Evolutionary conservation across 148 eudicot species (phyloP).

Genomic region (Pharnaceum exiguum): DNA sequence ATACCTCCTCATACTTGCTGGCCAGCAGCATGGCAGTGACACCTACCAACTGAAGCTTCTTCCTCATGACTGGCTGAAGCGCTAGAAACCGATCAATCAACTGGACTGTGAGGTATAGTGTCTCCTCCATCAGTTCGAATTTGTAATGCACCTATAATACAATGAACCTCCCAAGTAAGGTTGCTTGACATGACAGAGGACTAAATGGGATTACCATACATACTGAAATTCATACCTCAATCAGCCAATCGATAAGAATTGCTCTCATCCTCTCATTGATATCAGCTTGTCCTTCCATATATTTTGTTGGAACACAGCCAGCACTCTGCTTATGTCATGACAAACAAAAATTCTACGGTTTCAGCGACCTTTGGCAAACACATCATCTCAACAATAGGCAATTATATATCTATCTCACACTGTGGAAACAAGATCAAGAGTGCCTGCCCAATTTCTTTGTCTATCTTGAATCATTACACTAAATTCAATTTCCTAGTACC

Average conservation of each 20-base stretch:
- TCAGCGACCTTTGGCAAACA: neutral
- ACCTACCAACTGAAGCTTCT: constrained; percentile 85
- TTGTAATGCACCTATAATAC: constrained; percentile 71
- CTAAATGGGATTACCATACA: neutral
- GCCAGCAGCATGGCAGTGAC: constrained; percentile 87
- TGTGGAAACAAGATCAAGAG: too few species aligned
- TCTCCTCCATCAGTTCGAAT: constrained; percentile 90
- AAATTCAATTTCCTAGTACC: too few species aligned
- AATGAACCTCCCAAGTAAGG: neutral
- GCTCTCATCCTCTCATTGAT: constrained; percentile 81
- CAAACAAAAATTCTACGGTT: neutral
- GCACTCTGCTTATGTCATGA: constrained; percentile 31
- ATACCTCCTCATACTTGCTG: constrained; percentile 86
- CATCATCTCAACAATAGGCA: too few species aligned
- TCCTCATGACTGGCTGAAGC: constrained; percentile 48
- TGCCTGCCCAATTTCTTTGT: too few species aligned
- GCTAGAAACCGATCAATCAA: constrained; percentile 79
- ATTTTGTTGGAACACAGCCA: constrained; percentile 49
- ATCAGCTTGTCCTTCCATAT: constrained; percentile 64
- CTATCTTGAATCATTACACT: too few species aligned
- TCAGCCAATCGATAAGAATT: constrained; percentile 89
- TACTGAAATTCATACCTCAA: constrained; percentile 63
- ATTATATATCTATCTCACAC: too few species aligned
- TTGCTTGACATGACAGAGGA: neutral
- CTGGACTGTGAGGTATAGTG: constrained; percentile 70